A percentile compares a stretch with the other conserved stretches of the same genome.
Conservation (phyloP, 805 yeast genomes). For the Wickerhamiella allomyrinae region DNA sequence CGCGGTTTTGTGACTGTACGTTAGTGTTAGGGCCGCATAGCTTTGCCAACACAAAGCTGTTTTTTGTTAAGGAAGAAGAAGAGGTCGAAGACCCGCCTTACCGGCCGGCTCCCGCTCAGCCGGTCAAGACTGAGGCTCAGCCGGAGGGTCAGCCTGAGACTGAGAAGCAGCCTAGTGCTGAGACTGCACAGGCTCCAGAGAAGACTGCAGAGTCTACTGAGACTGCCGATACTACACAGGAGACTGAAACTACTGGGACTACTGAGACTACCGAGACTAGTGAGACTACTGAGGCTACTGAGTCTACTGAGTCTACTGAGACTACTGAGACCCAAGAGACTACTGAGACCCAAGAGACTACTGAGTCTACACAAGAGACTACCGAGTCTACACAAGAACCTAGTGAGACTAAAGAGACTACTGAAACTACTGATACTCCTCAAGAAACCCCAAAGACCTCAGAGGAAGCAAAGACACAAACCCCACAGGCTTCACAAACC, state of each 20-base stretch:
- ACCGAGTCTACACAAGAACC: no score
- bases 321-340: no score
- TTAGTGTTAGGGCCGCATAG: constrained; percentile 71
- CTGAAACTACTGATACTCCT: neutral
- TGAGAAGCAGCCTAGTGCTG: neutral
- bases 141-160: neutral
- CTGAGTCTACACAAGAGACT: no score
- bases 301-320: neutral
- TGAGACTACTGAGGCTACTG: neutral
- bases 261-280: no score
- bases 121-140: neutral
- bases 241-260: no score
- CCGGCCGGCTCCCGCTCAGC: neutral
- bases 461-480: neutral
- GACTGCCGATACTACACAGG: no score
- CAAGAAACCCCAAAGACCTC: neutral
- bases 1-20: constrained; percentile 65
- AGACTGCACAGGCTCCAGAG: no score
- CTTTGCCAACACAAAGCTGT: constrained; percentile 53
- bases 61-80: constrained; percentile 69
- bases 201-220: neutral
- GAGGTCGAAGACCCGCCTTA: constrained; percentile 9
- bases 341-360: no score
- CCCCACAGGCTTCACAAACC: no score
- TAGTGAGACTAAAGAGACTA: no score